These are phyloP conservation scores for Penicillium maclennaniae DNA, from an alignment of 495 filamentous ascomycete species.

Conservation along the genomic window DNA sequence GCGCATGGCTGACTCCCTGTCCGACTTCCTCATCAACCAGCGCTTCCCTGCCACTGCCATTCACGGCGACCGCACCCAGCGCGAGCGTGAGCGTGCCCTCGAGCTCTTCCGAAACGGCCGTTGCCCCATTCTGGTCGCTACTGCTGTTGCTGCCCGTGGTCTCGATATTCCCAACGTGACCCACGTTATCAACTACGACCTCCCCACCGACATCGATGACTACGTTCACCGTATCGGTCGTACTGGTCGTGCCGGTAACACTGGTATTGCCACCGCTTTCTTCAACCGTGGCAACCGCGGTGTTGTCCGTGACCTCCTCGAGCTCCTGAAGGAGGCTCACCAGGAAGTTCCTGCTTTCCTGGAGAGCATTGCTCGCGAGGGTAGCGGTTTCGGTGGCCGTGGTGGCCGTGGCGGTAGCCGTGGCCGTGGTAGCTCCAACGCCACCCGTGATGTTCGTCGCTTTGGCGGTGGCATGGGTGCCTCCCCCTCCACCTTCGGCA, in stretches of 20 bases:
- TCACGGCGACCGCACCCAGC: conserved; percentile 96
- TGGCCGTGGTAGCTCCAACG: conserved; percentile 53
- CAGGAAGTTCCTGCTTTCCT: conserved; percentile 93
- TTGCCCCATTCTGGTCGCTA: conserved; percentile 94
- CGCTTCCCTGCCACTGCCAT: conserved; percentile 98
- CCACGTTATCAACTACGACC: conserved; percentile 98
- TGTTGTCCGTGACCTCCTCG: conserved; percentile 90
- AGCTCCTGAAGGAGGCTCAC: conserved; percentile 95
- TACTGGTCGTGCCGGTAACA: conserved; percentile 99
- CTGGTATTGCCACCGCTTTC: conserved; percentile 96
- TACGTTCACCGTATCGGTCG: conserved; percentile 99
- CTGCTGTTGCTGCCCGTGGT: conserved; percentile 91
- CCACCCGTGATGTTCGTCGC: conserved; percentile 89
- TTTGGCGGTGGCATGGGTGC: conserved; percentile 39
- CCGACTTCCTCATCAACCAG: conserved; percentile 97
- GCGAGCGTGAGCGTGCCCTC: conserved; percentile 95
- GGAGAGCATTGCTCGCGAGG: conserved; percentile 93
- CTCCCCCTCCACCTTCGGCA: conserved; percentile 30
- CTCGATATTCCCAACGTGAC: conserved; percentile 98
- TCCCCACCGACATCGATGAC: conserved; percentile 98
- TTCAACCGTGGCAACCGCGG: conserved; percentile 99
- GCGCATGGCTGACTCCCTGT: conserved; percentile 97
- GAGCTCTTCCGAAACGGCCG: conserved; percentile 95
- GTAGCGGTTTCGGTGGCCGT: conserved; percentile 71
- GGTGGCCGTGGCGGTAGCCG: conserved; percentile 47